These are phyloP conservation scores for Pleurotus djamor DNA, from an alignment of 768 basidiomycete species.

Conservation along the genomic window DNA sequence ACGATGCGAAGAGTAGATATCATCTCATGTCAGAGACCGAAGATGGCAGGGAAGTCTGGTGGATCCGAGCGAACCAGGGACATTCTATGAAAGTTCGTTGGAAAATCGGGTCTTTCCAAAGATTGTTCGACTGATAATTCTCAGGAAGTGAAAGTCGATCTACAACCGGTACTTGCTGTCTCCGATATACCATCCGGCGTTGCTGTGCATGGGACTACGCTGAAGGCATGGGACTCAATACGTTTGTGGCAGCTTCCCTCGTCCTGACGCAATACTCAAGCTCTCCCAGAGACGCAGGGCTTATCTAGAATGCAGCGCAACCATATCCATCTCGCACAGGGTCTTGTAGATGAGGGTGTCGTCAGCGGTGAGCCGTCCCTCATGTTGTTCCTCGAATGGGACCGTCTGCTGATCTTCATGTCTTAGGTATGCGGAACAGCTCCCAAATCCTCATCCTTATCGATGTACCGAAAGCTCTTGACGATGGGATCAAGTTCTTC, in stretches of 20 bases:
- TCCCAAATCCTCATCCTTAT: conserved; percentile 84
- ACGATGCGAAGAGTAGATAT: conserved; percentile 68
- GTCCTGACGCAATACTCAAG: not conserved
- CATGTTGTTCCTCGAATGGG: not conserved
- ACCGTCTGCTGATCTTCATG: not conserved
- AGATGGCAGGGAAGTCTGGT: conserved; percentile 49
- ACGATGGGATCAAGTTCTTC: conserved; percentile 70
- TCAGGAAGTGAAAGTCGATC: conserved; percentile 68
- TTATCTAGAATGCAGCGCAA: conserved; percentile 85
- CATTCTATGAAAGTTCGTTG: conserved; percentile 73
- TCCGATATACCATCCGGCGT: conserved; percentile 65
- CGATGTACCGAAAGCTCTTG: conserved; percentile 66
- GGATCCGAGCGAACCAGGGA: conserved; percentile 90
- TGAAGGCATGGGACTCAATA: conserved; percentile 68
- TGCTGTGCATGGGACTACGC: conserved; percentile 82
- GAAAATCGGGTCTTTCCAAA: not conserved
- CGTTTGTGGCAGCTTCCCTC: conserved; percentile 32
- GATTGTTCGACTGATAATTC: not conserved
- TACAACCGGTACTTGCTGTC: conserved; percentile 53
- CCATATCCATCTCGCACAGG: conserved; percentile 91
- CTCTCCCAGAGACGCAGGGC: conserved; percentile 54
- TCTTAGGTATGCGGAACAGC: conserved; percentile 74
- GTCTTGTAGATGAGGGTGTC: conserved; percentile 60
- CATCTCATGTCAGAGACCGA: conserved; percentile 53
- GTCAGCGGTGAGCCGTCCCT: conserved; percentile 62